A percentile compares a stretch with the other conserved stretches of the same genome.
phyloP scores from a whole-genome alignment of 352 stramenopile genomes.

The Ochromonadaceae sp. region DNA sequence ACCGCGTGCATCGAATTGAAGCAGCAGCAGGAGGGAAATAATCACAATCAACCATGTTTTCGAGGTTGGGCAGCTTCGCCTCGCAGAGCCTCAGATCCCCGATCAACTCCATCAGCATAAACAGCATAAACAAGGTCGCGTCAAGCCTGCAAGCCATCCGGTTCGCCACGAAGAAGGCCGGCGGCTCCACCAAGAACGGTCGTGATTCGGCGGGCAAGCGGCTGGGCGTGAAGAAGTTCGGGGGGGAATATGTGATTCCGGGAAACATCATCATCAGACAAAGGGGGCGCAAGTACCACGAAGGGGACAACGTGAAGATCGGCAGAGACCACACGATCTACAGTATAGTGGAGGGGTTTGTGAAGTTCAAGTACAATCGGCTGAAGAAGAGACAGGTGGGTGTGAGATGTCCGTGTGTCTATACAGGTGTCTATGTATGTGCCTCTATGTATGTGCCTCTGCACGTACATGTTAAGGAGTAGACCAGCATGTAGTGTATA shows the following conservation, averaged over 20 bases:
- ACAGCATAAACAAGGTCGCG: too few species aligned
- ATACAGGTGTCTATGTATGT: neutral
- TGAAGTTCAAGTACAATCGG: slow-evolving; percentile 74
- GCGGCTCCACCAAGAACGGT: slow-evolving; percentile 91
- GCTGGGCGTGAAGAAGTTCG: slow-evolving; percentile 92
- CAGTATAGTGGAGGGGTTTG: slow-evolving; percentile 57
- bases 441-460: neutral
- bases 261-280: slow-evolving; percentile 96
- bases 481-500: too few species aligned
- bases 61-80: too few species aligned
- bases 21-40: too few species aligned
- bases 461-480: neutral
- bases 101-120: too few species aligned
- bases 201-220: slow-evolving; percentile 87
- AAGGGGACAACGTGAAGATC: slow-evolving; percentile 75
- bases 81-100: too few species aligned
- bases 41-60: too few species aligned
- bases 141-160: too few species aligned
- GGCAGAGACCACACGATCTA: slow-evolving; percentile 85
- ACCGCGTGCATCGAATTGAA: too few species aligned
- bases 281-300: slow-evolving; percentile 84
- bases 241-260: slow-evolving; percentile 63
- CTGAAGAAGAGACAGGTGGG: slow-evolving; percentile 50
- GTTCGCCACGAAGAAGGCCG: slow-evolving; percentile 84
- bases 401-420: neutral